Evolutionary conservation across 2,329 filamentous ascomycete species (phyloP), one percentile per base, ranked within the genome.

Genomic region (Samsoniella hepiali): DNA sequence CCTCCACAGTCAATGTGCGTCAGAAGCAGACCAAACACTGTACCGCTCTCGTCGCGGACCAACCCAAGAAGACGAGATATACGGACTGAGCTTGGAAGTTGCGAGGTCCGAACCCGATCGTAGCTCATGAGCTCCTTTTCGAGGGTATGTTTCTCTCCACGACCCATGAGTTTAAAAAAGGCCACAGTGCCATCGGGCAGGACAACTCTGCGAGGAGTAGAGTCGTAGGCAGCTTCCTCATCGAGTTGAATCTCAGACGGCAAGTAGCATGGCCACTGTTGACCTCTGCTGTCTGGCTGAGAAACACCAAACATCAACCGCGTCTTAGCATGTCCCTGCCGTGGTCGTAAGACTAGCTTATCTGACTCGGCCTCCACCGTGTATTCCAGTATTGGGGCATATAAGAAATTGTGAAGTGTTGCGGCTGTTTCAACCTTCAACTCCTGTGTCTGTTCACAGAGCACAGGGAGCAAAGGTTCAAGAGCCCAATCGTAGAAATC

Each of bases 401-500:
- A 45, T 22, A 58, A n/a, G 40, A 45, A 45, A 22, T 58, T 13
- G 40, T 47, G 38, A 1, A 58, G 29, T 1, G 55, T 58, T 32
- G 22, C 22, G 22, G 40, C 9, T 58, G 17, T 27, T 32, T 3
- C 15, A 22, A 3, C 5, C 55, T 45, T 47, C 40, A 27, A 45
- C 17, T 10, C 27, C 10, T 32, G 15, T 31, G 54, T 44, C 38
- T 58, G 31, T 22, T 58, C 5, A 17, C 40, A 36, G 42, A 36
- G 55, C 3, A 47, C 29, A 11, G 55, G 31, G 17, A 58, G 40
- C 22, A 58, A 40, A 32, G 55, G 40, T 22, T 58, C 31, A 36
- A 58, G 55, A 10, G 55, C 55, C 40, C 42, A 58, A 29, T 58
- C 55, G 36, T 22, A 47, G 40, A 58, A 47, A 7, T 58, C 40